Conservation (phyloP, 1,284 basidiomycete genomes). For the Fomitopsis pinicola region DNA sequence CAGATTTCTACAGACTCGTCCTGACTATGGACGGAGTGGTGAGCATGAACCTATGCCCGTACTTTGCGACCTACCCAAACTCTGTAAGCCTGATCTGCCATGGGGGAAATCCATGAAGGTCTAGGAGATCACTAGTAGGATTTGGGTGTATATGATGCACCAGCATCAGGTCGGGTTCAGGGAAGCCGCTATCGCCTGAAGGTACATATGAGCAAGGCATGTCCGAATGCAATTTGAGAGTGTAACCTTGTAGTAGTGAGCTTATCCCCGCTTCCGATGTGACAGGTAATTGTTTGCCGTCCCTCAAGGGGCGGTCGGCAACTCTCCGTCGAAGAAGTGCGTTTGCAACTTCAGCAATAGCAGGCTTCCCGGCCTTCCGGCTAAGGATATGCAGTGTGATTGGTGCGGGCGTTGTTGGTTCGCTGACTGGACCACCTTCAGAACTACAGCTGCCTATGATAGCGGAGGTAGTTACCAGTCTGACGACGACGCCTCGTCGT, state of each 20-base stretch:
- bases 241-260: constrained; percentile 53
- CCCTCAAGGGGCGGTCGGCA: not conserved
- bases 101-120: constrained; percentile 71
- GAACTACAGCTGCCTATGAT: not conserved
- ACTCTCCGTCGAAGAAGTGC: constrained; percentile 10
- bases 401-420: constrained; percentile 3
- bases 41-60: not conserved
- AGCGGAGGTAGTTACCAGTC: constrained; percentile 7
- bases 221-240: not conserved
- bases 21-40: not conserved
- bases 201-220: not conserved
- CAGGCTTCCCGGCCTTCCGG: constrained; percentile 33
- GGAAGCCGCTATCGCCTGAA: constrained; percentile 41
- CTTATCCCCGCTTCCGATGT: constrained; percentile 42
- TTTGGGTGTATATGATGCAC: constrained; percentile 50
- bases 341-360: constrained; percentile 30
- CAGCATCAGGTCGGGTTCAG: constrained; percentile 72
- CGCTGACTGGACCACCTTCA: constrained; percentile 5
- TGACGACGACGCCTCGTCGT: constrained; percentile 21
- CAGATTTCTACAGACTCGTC: not conserved
- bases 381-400: constrained; percentile 32
- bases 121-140: constrained; percentile 41
- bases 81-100: constrained; percentile 77
- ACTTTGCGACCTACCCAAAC: constrained; percentile 53
- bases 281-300: constrained; percentile 1